Evolutionary conservation across 352 stramenopile genomes (phyloP).

Genomic region (Phytophthora nicotianae): DNA sequence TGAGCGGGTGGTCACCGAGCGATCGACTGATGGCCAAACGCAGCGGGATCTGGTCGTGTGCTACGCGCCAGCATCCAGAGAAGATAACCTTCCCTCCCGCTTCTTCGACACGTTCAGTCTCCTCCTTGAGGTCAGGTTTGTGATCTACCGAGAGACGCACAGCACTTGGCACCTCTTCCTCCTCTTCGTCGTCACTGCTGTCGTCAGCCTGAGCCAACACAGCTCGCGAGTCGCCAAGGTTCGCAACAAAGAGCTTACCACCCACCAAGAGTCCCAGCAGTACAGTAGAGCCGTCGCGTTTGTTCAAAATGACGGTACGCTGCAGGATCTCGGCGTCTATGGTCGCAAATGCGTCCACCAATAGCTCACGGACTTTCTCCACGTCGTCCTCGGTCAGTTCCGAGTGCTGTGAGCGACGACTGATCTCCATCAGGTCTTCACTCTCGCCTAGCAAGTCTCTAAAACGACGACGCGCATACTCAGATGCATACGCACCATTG

Average conservation of each 20-base stretch:
- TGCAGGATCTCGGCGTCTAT: constrained; percentile 80
- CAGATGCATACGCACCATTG: constrained; percentile 73
- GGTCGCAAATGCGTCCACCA: constrained; percentile 59
- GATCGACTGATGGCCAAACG: constrained; percentile 80
- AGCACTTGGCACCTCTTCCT: constrained; percentile 29
- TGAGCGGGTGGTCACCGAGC: constrained; percentile 80
- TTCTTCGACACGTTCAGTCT: constrained; percentile 63
- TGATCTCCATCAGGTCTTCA: constrained; percentile 54
- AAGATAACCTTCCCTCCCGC: constrained; percentile 81
- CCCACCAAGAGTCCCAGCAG: constrained; percentile 70
- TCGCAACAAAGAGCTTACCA: constrained; percentile 80
- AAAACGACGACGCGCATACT: constrained; percentile 66
- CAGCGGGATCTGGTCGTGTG: constrained; percentile 71
- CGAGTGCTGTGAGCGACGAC: constrained; percentile 36
- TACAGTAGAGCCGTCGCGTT: constrained; percentile 78
- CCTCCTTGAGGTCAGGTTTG: constrained; percentile 71
- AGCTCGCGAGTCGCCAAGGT: constrained; percentile 76
- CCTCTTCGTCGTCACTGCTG: constrained; percentile 24
- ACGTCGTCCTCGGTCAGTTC: constrained; percentile 55
- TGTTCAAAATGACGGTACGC: constrained; percentile 67
- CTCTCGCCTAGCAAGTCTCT: constrained; percentile 58
- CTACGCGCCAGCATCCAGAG: constrained; percentile 85
- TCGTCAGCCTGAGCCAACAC: constrained; percentile 46
- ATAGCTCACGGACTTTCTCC: constrained; percentile 47
- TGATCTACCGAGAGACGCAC: constrained; percentile 79